Conservation (phyloP, 768 basidiomycete species). For the Hysterangium stoloniferum region DNA sequence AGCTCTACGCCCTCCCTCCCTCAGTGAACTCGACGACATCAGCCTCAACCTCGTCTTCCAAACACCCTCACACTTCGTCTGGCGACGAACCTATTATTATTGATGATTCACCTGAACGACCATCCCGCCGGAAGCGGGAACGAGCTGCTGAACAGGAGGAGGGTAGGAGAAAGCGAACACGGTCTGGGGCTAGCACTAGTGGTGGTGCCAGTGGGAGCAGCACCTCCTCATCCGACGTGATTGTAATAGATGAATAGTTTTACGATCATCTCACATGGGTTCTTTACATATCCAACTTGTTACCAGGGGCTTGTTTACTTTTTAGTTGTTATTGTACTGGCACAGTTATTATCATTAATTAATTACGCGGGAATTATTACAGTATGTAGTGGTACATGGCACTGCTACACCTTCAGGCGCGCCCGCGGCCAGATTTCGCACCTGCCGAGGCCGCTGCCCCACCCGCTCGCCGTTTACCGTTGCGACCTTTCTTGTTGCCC, state of each 20-base stretch:
- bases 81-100: slow-evolving; percentile 1
- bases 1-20: slow-evolving; percentile 53
- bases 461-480: slow-evolving; percentile 36
- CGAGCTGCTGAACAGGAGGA: background rate
- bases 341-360: too few relatives aligned
- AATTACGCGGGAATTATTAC: too few relatives aligned
- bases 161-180: slow-evolving; percentile 6
- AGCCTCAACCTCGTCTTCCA: background rate
- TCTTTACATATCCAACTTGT: too few relatives aligned
- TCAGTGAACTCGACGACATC: slow-evolving; percentile 18
- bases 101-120: slow-evolving; percentile 9
- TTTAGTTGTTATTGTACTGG: too few relatives aligned
- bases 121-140: slow-evolving; percentile 6
- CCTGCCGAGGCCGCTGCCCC: background rate
- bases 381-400: too few relatives aligned
- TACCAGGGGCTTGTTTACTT: too few relatives aligned
- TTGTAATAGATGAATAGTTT: slow-evolving; percentile 11
- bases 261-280: too few relatives aligned
- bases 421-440: slow-evolving; percentile 1
- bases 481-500: slow-evolving; percentile 43
- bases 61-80: background rate
- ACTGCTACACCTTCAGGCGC: too few relatives aligned
- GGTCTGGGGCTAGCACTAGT: background rate
- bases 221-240: slow-evolving; percentile 3
- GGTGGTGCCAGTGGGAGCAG: background rate